Conservation (phyloP, 164 flowering plant species). For the Tetrastigma voinierianum region DNA sequence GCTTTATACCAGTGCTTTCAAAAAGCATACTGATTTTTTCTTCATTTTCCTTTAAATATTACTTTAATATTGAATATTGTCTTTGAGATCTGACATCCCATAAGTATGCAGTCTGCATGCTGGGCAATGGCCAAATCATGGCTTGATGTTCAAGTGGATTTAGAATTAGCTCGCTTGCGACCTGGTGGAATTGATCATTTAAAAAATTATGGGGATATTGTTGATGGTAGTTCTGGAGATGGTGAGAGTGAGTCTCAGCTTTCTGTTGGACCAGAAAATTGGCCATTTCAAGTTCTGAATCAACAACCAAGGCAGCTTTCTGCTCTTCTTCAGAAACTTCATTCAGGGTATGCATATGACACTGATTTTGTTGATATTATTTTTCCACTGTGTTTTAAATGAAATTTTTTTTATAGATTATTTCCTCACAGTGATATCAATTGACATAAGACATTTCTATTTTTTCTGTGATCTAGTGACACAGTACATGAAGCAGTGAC, state of each 20-base stretch:
- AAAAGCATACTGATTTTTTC: too few relatives aligned
- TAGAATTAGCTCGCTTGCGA: constrained; percentile 62
- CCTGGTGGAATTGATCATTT: constrained; percentile 57
- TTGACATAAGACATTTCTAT: constrained; percentile 1
- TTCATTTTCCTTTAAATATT: too few relatives aligned
- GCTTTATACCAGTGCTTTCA: too few relatives aligned
- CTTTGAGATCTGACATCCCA: background rate
- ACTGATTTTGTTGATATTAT: background rate
- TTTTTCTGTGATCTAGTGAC: constrained; percentile 47
- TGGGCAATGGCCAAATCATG: constrained; percentile 99
- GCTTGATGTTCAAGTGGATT: constrained; percentile 88
- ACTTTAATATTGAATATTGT: too few relatives aligned
- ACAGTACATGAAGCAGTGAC: constrained; percentile 81
- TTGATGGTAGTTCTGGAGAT: constrained; percentile 52
- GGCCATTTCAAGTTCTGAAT: constrained; percentile 84
- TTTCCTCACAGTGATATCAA: background rate
- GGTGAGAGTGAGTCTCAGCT: constrained; percentile 35
- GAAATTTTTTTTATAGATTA: too few relatives aligned
- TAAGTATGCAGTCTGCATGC: constrained; percentile 78
- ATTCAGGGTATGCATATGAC: constrained; percentile 61
- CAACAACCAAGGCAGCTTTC: constrained; percentile 83
- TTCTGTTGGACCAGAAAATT: constrained; percentile 60
- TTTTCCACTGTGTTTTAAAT: too few relatives aligned
- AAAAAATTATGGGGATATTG: constrained; percentile 53
- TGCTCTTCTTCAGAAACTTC: constrained; percentile 94